Base-by-base conservation (phyloP, 805 yeast species). In the Yamadazyma akitaensis region DNA sequence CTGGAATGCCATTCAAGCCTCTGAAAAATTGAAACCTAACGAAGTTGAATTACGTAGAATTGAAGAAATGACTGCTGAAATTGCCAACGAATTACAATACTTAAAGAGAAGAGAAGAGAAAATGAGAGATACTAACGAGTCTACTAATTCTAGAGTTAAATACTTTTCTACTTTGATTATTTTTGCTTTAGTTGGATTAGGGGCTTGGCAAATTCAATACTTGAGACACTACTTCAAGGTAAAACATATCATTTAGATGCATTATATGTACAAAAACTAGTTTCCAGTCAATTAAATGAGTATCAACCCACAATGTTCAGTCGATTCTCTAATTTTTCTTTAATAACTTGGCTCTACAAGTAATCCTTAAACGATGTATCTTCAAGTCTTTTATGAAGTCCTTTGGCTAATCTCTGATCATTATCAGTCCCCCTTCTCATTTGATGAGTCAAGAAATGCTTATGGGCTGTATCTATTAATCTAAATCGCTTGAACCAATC, bases 91-190 rank as follows among this genome's bases (percentile, higher is more conserved):
- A 61, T 75, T 94, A 65, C 85, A 82, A 51, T 94, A 92, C 69
- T 79, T 94, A 72, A 85, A 85, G 61, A 70, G 69, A 49, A 87
- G 99, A 71, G 99, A 94, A 70, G 92, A 84, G 67, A 81, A 88
- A 68, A 77, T 94, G 69, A 86, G 99, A 74, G 95, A 94, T 66
- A 94, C 99, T 43, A 94, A 94, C 69, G 99, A 94, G 74, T 84
- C 95, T 37, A 94, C 99, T 43, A 94, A 94, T 71, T 77, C 85
- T 56, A 84, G 99, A 64, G 97, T 92, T 49, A 84, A 89, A 72
- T 82, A 84, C 71, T 94, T 94, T 65, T 88, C 96, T 13, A 58
- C 87, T 28, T 60, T 82, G 39, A 80, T 89, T 50, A 76, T 90
- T 48, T 26, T 84, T 34, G 75, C 89, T 32, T 78, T 94, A 64